Percentiles rank a stretch among this genome's conserved stretches.
Evolutionary conservation across 1,284 basidiomycete species (phyloP).

Genomic region (Trichosporon coremiiforme): DNA sequence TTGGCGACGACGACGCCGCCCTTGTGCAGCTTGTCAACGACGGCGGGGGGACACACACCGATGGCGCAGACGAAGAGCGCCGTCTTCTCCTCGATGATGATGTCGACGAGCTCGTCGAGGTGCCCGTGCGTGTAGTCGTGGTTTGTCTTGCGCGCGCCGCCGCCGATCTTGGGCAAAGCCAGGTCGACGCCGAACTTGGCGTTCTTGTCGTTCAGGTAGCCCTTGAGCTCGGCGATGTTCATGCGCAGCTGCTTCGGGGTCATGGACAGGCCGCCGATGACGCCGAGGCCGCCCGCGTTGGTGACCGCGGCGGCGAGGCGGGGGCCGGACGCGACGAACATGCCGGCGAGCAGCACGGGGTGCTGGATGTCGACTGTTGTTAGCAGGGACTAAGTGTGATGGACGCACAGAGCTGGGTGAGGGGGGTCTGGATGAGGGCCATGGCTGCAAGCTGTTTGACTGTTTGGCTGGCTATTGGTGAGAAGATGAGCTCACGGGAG

Average conservation of each 20-base stretch:
- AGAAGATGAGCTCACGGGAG: not conserved
- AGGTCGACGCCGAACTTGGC: conserved; percentile 85
- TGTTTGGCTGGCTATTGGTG: not conserved
- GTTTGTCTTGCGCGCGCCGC: conserved; percentile 80
- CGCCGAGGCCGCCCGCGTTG: conserved; percentile 82
- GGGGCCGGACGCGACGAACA: conserved; percentile 85
- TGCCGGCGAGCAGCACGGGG: conserved; percentile 77
- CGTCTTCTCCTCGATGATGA: conserved; percentile 83
- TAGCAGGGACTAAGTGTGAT: not conserved
- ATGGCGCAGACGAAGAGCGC: conserved; percentile 77
- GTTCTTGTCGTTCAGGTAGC: conserved; percentile 59
- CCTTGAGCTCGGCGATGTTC: conserved; percentile 74
- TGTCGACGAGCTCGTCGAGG: conserved; percentile 69
- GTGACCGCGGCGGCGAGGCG: conserved; percentile 72
- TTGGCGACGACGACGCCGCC: conserved; percentile 77
- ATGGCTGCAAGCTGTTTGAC: too few species aligned
- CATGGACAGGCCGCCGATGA: conserved; percentile 67
- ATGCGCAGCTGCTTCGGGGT: conserved; percentile 54
- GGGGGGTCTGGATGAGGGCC: conserved; percentile 24
- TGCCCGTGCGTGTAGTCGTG: conserved; percentile 67
- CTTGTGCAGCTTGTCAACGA: conserved; percentile 75
- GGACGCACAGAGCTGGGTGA: conserved; percentile 24
- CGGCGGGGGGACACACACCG: conserved; percentile 75
- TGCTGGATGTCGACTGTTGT: conserved; percentile 71
- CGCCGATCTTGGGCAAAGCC: conserved; percentile 78